phyloP scores from a whole-genome alignment of 257 asterid species.

The Nicotiana undulata region DNA sequence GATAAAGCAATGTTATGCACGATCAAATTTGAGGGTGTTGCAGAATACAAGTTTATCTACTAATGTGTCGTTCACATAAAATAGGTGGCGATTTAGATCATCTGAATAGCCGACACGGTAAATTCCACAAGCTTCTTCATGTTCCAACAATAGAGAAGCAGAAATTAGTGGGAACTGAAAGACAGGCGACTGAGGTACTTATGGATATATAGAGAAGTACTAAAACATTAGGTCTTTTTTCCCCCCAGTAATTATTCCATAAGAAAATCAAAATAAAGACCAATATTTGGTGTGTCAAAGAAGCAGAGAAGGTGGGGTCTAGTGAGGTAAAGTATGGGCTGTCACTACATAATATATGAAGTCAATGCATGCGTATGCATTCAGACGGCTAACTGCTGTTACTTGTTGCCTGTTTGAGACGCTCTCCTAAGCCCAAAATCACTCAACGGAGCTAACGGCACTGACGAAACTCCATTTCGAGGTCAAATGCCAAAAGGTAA shows the following conservation, averaged over 20 bases:
- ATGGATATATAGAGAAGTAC: neutral
- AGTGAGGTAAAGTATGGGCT: neutral
- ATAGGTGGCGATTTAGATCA: conserved; percentile 34
- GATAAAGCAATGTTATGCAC: conserved; percentile 34
- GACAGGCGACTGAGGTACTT: conserved; percentile 22
- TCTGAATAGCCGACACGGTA: conserved; percentile 34
- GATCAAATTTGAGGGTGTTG: conserved; percentile 32
- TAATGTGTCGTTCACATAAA: conserved; percentile 51
- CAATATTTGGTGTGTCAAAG: neutral
- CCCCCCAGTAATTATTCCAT: neutral
- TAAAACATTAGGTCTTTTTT: neutral
- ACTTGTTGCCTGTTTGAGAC: neutral
- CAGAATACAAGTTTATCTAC: conserved; percentile 60
- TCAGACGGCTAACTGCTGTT: neutral
- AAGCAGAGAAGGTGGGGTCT: neutral
- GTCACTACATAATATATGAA: neutral
- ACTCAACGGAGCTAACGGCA: no score
- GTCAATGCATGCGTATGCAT: conserved; percentile 6
- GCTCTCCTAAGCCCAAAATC: no score
- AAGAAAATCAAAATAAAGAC: neutral
- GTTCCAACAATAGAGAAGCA: conserved; percentile 38
- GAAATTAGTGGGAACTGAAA: conserved; percentile 28
- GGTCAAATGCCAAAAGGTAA: no score
- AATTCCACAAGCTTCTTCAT: conserved; percentile 41
- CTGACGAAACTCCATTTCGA: no score